phyloP scores from a whole-genome alignment of 2,329 filamentous ascomycete genomes.

The Diaporthe aspalathi region DNA sequence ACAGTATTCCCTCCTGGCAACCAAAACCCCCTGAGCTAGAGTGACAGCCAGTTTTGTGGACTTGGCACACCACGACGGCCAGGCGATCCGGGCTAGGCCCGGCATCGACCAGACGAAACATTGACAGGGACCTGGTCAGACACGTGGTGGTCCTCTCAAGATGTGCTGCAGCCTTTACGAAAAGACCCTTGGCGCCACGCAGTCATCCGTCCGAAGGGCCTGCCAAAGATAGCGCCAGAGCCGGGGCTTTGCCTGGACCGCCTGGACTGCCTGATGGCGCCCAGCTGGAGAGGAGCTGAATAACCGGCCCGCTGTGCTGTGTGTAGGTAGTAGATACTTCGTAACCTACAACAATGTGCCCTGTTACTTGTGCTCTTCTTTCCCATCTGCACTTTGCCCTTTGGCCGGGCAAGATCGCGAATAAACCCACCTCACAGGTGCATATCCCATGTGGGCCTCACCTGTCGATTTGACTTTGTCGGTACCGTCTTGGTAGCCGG shows the following conservation, averaged over 20 bases:
- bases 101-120: slow-evolving; percentile 21
- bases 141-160: slow-evolving; percentile 29
- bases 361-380: no score
- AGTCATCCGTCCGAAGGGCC: slow-evolving; percentile 18
- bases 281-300: neutral
- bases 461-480: slow-evolving; percentile 13
- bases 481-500: neutral
- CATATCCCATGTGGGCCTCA: neutral
- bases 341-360: neutral
- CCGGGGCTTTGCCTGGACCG: slow-evolving; percentile 13
- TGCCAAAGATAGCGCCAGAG: slow-evolving; percentile 29
- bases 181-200: slow-evolving; percentile 29
- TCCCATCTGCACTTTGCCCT: neutral
- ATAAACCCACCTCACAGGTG: neutral
- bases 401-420: neutral
- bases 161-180: slow-evolving; percentile 21
- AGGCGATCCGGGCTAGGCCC: slow-evolving; percentile 28
- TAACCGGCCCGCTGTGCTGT: neutral
- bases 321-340: neutral
- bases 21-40: neutral
- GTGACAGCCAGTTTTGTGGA: slow-evolving; percentile 18
- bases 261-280: neutral
- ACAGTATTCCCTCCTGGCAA: neutral
- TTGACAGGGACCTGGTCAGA: slow-evolving; percentile 29
- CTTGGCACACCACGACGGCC: slow-evolving; percentile 14